Base-by-base conservation (phyloP, 2,329 filamentous ascomycete species). In the Aspergillus sp. region DNA sequence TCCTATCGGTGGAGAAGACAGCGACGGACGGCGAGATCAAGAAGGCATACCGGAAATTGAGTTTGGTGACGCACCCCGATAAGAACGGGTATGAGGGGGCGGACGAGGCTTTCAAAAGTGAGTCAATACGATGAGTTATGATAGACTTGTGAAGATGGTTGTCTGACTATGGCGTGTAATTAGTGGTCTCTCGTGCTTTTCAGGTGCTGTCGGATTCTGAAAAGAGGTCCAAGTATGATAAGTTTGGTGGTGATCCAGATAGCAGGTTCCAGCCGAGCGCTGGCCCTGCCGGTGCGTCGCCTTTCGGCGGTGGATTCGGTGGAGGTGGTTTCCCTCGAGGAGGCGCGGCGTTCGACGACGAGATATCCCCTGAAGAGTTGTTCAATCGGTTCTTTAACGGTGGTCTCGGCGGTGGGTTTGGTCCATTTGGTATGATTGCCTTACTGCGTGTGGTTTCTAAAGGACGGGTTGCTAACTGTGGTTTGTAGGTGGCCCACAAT, bases 11-110 rank as follows among this genome's bases (percentile, higher is more conserved):
- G 49, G 84, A 88, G 66, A 80, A 81, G 62, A 86, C 89, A 61
- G 77, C 80, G 50, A 86, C 86, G 49, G 93, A 98, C 66, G 76
- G 82, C 61, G 93, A 98, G 70, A 92, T 99, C 73, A 99, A 98
- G 77, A 98, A 98, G 80, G 93, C 95, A 6, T 99, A 99, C 78
- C 86, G 93, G 70, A 98, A 96, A 79, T 83, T 96, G 73, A 95
- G 90, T 72, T 80, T 99, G 69, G 82, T 98, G 70, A 99, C 95
- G 59, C 95, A 99, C 81, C 95, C 95, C 62, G 95, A 99, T 81
- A 99, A 99, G 82, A 99, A 99, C 82, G 93, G 93, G 51, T 93
- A 97, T 74, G 88, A 93, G 39, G 87, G 96, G 59, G 93, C 95
- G 55, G 95, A 97, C 73, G 95, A 99, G 79, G 95, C 95, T 33